A percentile compares a stretch with the other conserved stretches of the same genome.
Conservation (phyloP, 2,329 filamentous ascomycete species). For the Alternaria gansuensis region DNA sequence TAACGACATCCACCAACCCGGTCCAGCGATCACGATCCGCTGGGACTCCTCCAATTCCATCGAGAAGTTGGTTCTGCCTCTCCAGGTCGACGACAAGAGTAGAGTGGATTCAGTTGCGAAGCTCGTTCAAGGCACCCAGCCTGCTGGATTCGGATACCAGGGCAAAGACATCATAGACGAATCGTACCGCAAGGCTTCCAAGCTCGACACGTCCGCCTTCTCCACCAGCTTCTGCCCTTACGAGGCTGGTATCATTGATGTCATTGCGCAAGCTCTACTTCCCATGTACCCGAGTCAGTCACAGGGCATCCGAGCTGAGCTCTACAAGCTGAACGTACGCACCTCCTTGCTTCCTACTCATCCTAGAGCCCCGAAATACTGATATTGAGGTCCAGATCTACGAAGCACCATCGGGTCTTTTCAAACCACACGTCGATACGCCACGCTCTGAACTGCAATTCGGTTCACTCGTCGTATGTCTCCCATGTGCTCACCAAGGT, state of each 20-base stretch:
- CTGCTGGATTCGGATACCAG: slow-evolving; percentile 61
- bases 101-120: not conserved
- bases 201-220: slow-evolving; percentile 61
- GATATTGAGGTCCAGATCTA: slow-evolving; percentile 56
- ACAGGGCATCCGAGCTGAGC: slow-evolving; percentile 59
- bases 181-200: slow-evolving; percentile 62
- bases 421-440: slow-evolving; percentile 64
- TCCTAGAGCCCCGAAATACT: not conserved
- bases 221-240: slow-evolving; percentile 63
- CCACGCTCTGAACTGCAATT: slow-evolving; percentile 61
- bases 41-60: slow-evolving; percentile 16
- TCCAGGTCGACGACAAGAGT: not conserved
- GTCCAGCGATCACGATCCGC: slow-evolving; percentile 15
- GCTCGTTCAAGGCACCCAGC: slow-evolving; percentile 22
- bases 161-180: slow-evolving; percentile 62
- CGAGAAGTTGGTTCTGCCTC: slow-evolving; percentile 14
- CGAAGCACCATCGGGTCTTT: slow-evolving; percentile 60
- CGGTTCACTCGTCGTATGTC: slow-evolving; percentile 64
- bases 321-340: slow-evolving; percentile 66
- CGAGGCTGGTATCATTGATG: slow-evolving; percentile 62
- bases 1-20: not conserved
- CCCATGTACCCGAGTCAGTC: slow-evolving; percentile 31
- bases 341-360: not conserved
- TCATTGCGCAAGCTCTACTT: slow-evolving; percentile 59
- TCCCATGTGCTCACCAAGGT: slow-evolving; percentile 55